These are phyloP conservation scores for Lactarius sanguifluus DNA, from an alignment of 768 basidiomycete species.

Conservation along the genomic window DNA sequence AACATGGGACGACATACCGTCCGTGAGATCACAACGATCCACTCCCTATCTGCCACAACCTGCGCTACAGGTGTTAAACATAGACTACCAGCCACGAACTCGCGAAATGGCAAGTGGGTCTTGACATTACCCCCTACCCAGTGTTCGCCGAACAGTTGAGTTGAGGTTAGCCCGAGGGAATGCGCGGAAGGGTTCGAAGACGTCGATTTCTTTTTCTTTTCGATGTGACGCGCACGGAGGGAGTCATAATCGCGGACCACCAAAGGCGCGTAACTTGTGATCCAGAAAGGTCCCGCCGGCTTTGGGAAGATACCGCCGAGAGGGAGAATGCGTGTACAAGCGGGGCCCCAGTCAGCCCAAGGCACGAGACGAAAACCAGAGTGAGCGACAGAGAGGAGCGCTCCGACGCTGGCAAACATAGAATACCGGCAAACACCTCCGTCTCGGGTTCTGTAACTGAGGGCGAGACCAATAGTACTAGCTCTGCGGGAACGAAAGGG, in stretches of 20 bases:
- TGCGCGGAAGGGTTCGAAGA: background rate
- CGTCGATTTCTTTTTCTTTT: background rate
- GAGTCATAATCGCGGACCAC: constrained; percentile 15
- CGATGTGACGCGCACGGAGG: background rate
- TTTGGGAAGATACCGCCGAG: background rate
- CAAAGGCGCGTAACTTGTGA: constrained; percentile 10
- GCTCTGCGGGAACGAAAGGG: constrained; percentile 21
- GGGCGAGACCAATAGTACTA: constrained; percentile 9
- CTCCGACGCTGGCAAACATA: constrained; percentile 14
- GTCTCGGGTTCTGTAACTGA: background rate
- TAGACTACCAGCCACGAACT: constrained; percentile 4
- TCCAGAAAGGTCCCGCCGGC: constrained; percentile 20
- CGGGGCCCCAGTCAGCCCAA: constrained; percentile 21
- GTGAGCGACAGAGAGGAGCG: constrained; percentile 1
- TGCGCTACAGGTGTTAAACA: background rate
- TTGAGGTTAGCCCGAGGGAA: background rate
- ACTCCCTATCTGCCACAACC: constrained; percentile 21
- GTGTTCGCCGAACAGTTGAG: background rate
- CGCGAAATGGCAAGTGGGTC: constrained; percentile 19
- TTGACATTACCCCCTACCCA: constrained; percentile 10
- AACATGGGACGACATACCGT: constrained; percentile 2
- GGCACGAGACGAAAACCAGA: background rate
- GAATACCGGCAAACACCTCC: background rate
- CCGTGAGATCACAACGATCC: constrained; percentile 12
- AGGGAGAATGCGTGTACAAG: constrained; percentile 7